phyloP scores from a whole-genome alignment of 2,329 filamentous ascomycete species.

The Drechmeria coniospora region DNA sequence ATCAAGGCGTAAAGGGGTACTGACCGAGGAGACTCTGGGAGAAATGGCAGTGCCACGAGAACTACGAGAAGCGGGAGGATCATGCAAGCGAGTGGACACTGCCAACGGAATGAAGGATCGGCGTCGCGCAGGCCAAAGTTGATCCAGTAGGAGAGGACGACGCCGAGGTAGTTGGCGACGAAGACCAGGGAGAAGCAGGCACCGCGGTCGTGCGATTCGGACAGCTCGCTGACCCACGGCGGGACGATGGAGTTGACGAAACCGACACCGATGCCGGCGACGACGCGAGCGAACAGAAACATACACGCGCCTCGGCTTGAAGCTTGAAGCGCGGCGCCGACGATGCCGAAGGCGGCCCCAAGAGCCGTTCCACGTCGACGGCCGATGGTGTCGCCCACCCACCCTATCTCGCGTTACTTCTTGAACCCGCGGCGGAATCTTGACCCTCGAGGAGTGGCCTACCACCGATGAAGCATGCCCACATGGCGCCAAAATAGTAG shows the following conservation, averaged over 20 bases:
- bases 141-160: slow-evolving; percentile 25
- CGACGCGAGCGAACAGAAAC: slow-evolving; percentile 31
- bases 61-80: slow-evolving; percentile 25
- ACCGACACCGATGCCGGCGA: slow-evolving; percentile 37
- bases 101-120: slow-evolving; percentile 18
- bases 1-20: slow-evolving; percentile 3
- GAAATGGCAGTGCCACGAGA: slow-evolving; percentile 19
- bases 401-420: slow-evolving; percentile 9
- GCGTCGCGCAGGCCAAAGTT: slow-evolving; percentile 18
- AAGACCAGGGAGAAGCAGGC: slow-evolving; percentile 32
- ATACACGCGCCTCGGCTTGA: slow-evolving; percentile 28
- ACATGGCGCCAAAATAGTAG: slow-evolving; percentile 35
- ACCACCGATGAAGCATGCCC: slow-evolving; percentile 31
- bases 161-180: slow-evolving; percentile 36
- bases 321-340: slow-evolving; percentile 33
- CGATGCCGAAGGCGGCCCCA: slow-evolving; percentile 28
- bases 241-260: slow-evolving; percentile 33
- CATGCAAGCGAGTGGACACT: slow-evolving; percentile 24
- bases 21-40: slow-evolving; percentile 29
- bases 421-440: too few species aligned
- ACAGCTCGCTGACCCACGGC: slow-evolving; percentile 31
- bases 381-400: slow-evolving; percentile 36
- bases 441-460: not conserved
- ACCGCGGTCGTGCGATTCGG: slow-evolving; percentile 28
- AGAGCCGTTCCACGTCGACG: slow-evolving; percentile 29